These are phyloP conservation scores for Backusella macrospora DNA, from an alignment of 192 early-diverging fungal genomes.

Conservation along the genomic window DNA sequence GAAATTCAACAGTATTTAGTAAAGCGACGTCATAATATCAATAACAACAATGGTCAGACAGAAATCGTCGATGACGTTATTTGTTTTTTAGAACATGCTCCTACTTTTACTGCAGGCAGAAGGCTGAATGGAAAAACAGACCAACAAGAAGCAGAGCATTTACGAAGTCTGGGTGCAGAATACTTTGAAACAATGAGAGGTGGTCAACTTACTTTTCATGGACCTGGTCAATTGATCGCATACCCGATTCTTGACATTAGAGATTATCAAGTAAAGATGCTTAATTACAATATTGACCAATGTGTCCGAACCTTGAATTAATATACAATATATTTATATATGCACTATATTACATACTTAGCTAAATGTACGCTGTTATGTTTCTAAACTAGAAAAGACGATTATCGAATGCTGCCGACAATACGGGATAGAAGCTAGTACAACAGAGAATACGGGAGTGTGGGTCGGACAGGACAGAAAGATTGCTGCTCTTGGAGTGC, in stretches of 20 bases:
- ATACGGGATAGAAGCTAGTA: constrained; percentile 66
- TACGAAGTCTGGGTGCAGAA: constrained; percentile 68
- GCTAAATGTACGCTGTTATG: constrained; percentile 77
- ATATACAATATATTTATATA: neutral
- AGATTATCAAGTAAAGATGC: constrained; percentile 61
- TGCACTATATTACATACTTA: constrained; percentile 10
- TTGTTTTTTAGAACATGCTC: constrained; percentile 82
- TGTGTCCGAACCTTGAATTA: neutral
- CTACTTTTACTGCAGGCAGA: constrained; percentile 91
- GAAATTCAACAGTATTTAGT: constrained; percentile 64
- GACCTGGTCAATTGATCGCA: constrained; percentile 94
- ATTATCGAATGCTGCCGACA: constrained; percentile 74
- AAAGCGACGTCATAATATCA: constrained; percentile 46
- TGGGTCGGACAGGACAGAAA: constrained; percentile 87
- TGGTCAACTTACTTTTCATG: constrained; percentile 96
- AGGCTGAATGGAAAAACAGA: constrained; percentile 66
- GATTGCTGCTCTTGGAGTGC: constrained; percentile 91
- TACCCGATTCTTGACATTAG: constrained; percentile 89
- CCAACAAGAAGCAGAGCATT: constrained; percentile 51
- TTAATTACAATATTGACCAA: neutral
- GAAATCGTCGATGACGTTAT: constrained; percentile 42
- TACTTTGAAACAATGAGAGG: constrained; percentile 81
- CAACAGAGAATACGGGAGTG: constrained; percentile 84
- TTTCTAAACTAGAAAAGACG: constrained; percentile 74
- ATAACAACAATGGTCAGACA: constrained; percentile 27